Evolutionary conservation across 177 flowering plant species (phyloP).

Genomic region (Tripterygium wilfordii): DNA sequence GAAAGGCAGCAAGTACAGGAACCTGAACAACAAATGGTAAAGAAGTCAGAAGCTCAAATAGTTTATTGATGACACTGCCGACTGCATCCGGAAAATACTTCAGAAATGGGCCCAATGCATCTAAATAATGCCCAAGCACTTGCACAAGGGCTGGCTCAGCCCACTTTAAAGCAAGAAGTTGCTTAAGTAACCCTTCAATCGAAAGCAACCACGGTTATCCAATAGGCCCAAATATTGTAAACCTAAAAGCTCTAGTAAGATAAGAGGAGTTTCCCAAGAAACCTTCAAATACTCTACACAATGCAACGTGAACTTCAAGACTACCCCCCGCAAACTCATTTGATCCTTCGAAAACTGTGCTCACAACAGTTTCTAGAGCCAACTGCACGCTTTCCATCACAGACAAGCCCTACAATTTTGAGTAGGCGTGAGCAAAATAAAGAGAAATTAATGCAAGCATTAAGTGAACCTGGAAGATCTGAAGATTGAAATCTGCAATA

Average conservation of each 20-base stretch:
- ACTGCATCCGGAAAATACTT: slow-evolving; percentile 81
- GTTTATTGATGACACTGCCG: slow-evolving; percentile 80
- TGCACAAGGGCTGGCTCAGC: slow-evolving; percentile 70
- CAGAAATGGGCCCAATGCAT: slow-evolving; percentile 82
- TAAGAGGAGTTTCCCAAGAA: slow-evolving; percentile 18
- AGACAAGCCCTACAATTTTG: slow-evolving; percentile 48
- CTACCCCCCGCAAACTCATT: slow-evolving; percentile 42
- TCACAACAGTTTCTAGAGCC: slow-evolving; percentile 68
- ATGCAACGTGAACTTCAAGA: slow-evolving; percentile 50
- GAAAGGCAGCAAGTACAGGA: not conserved
- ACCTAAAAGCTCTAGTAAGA: not conserved
- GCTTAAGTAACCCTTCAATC: slow-evolving; percentile 73
- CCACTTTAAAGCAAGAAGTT: slow-evolving; percentile 84
- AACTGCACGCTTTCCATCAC: slow-evolving; percentile 80
- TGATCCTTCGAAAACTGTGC: slow-evolving; percentile 72
- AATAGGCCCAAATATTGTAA: slow-evolving; percentile 12
- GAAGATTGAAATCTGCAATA: slow-evolving; percentile 1
- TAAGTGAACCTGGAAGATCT: not conserved
- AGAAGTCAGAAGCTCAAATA: slow-evolving; percentile 84
- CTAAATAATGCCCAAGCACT: slow-evolving; percentile 75
- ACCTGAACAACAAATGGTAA: slow-evolving; percentile 80
- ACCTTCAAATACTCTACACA: slow-evolving; percentile 79
- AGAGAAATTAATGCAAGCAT: not conserved
- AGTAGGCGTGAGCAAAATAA: not conserved
- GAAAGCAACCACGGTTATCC: slow-evolving; percentile 13